Evolutionary conservation across 1,284 basidiomycete species (phyloP).

Genomic region (Malassezia vespertilionis): DNA sequence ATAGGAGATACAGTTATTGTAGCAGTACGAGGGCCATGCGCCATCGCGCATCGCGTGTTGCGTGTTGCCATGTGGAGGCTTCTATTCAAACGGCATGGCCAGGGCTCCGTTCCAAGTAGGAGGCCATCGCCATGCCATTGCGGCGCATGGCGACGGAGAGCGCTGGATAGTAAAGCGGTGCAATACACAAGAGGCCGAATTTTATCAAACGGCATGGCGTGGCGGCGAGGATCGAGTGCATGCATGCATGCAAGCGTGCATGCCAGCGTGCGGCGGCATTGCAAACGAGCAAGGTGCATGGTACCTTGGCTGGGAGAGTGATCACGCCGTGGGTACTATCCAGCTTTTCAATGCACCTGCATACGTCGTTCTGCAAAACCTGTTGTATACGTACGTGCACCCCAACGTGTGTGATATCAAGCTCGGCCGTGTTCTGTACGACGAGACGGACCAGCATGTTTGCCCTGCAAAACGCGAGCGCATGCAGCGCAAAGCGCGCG

Average conservation of each 20-base stretch:
- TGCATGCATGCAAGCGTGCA: neutral
- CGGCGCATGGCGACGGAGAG: too few relatives aligned
- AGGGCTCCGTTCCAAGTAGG: too few relatives aligned
- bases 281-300: neutral
- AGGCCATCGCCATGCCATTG: too few relatives aligned
- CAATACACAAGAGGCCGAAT: conserved; percentile 2
- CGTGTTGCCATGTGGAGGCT: too few relatives aligned
- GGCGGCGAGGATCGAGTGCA: neutral
- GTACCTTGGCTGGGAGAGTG: neutral
- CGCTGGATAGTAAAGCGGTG: conserved; percentile 12
- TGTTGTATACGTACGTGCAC: neutral
- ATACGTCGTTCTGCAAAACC: conserved; percentile 8
- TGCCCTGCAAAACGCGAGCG: conserved; percentile 7
- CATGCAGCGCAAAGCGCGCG: conserved; percentile 14
- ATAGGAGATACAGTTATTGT: too few relatives aligned
- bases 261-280: conserved; percentile 12
- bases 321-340: neutral
- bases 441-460: neutral
- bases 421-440: conserved; percentile 14
- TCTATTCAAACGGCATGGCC: too few relatives aligned
- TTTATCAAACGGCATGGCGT: conserved; percentile 3
- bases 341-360: too few relatives aligned
- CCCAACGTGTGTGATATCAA: conserved; percentile 16
- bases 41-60: too few relatives aligned
- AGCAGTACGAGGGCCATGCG: too few relatives aligned